Conservation (phyloP, 257 asterid genomes). For the Lycium ferocissimum region DNA sequence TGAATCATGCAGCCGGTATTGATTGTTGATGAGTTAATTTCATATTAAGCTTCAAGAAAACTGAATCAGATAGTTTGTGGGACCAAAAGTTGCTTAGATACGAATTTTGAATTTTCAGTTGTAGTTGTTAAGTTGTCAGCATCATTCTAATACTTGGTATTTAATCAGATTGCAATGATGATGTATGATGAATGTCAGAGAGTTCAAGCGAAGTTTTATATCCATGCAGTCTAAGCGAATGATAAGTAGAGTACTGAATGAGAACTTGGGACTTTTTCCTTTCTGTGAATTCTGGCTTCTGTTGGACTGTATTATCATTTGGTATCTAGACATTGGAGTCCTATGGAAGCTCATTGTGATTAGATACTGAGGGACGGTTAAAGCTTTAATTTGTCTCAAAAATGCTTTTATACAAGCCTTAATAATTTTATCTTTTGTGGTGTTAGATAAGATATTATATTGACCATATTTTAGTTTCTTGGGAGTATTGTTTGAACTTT, state of each 20-base stretch:
- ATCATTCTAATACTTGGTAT: slow-evolving; percentile 56
- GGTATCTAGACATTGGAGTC: not conserved
- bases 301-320: slow-evolving; percentile 8
- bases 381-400: slow-evolving; percentile 4
- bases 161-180: slow-evolving; percentile 75
- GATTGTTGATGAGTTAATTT: slow-evolving; percentile 30
- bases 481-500: not conserved
- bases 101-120: slow-evolving; percentile 29
- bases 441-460: not conserved
- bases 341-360: slow-evolving; percentile 17
- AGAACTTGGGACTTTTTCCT: slow-evolving; percentile 37
- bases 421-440: slow-evolving; percentile 12
- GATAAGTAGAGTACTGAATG: slow-evolving; percentile 47
- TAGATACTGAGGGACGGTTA: not conserved
- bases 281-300: slow-evolving; percentile 27
- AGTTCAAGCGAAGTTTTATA: slow-evolving; percentile 52
- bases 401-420: slow-evolving; percentile 19
- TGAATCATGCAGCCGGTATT: slow-evolving; percentile 33
- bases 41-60: slow-evolving; percentile 26
- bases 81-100: slow-evolving; percentile 22
- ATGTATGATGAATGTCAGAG: slow-evolving; percentile 72
- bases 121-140: slow-evolving; percentile 36
- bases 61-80: slow-evolving; percentile 31
- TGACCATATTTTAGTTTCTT: slow-evolving; percentile 11
- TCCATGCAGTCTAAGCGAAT: slow-evolving; percentile 48